Percentiles rank a stretch among this genome's conserved stretches.
These are phyloP conservation scores for Nasturtium officinale DNA, from an alignment of 345 rosid species.

Conservation along the genomic window DNA sequence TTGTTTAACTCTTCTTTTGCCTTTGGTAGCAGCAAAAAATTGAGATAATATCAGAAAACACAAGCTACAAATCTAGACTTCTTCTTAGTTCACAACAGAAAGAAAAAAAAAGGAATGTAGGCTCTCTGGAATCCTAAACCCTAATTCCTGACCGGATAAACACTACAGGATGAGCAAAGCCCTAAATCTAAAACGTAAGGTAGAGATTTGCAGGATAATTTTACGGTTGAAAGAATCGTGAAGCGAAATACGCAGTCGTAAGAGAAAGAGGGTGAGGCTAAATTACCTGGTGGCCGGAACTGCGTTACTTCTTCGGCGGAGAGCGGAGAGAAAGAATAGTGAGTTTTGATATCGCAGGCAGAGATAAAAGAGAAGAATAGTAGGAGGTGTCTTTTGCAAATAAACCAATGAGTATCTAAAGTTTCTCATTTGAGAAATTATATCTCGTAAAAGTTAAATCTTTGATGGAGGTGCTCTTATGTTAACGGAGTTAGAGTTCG, in stretches of 20 bases:
- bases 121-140: conserved; percentile 2
- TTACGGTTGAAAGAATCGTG: not conserved
- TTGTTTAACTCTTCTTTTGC: not conserved
- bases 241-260: not conserved
- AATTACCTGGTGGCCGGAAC: conserved; percentile 32
- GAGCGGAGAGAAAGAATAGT: conserved; percentile 8
- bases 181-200: conserved; percentile 17
- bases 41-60: conserved; percentile 23
- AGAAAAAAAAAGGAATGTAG: not conserved
- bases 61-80: conserved; percentile 6
- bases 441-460: too few relatives aligned
- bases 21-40: conserved; percentile 15
- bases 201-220: not conserved
- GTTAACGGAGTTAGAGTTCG: too few relatives aligned
- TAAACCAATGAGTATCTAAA: too few relatives aligned
- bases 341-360: not conserved
- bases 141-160: conserved; percentile 2
- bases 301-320: conserved; percentile 29
- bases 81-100: not conserved
- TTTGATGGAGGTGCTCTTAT: too few relatives aligned
- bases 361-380: not conserved
- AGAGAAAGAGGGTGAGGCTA: conserved; percentile 5
- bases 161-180: conserved; percentile 16
- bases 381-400: conserved; percentile 2
- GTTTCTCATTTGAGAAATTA: too few relatives aligned